Conservation (phyloP, 306 rosid genomes). For the Gleditsia sinensis region DNA sequence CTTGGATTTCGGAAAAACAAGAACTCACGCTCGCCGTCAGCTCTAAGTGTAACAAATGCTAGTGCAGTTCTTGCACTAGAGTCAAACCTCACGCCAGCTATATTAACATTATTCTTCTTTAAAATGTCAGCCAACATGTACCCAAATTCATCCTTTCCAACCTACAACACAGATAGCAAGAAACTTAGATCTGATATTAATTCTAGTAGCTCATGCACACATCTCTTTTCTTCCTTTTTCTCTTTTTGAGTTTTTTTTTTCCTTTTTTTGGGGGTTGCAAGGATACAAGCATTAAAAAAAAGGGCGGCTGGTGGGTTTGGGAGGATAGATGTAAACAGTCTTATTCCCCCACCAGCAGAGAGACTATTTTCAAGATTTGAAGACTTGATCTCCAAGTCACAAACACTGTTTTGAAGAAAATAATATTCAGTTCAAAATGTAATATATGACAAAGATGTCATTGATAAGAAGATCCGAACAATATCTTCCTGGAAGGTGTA, state of each 20-base stretch:
- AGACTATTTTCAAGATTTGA: too few species aligned
- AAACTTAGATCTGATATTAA: conserved; percentile 1
- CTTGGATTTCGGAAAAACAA: conserved; percentile 91
- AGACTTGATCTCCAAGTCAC: too few species aligned
- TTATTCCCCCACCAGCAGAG: too few species aligned
- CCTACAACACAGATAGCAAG: conserved; percentile 47
- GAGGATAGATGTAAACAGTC: too few species aligned
- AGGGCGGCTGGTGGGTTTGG: too few species aligned
- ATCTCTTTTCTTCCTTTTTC: background rate
- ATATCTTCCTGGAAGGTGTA: background rate
- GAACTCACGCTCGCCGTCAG: conserved; percentile 92
- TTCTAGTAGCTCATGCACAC: conserved; percentile 12
- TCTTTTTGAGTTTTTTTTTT: background rate
- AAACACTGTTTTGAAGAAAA: conserved; percentile 7
- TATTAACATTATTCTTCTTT: conserved; percentile 66
- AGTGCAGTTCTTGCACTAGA: conserved; percentile 80
- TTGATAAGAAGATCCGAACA: background rate
- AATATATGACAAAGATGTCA: background rate
- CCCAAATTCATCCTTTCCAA: conserved; percentile 92
- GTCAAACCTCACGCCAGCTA: conserved; percentile 81
- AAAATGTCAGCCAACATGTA: conserved; percentile 76
- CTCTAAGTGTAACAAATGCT: conserved; percentile 85
- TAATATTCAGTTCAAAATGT: background rate
- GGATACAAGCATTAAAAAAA: too few species aligned
- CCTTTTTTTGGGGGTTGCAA: background rate